Conservation (phyloP, 805 yeast genomes). For the Kodamaea laetipori region DNA sequence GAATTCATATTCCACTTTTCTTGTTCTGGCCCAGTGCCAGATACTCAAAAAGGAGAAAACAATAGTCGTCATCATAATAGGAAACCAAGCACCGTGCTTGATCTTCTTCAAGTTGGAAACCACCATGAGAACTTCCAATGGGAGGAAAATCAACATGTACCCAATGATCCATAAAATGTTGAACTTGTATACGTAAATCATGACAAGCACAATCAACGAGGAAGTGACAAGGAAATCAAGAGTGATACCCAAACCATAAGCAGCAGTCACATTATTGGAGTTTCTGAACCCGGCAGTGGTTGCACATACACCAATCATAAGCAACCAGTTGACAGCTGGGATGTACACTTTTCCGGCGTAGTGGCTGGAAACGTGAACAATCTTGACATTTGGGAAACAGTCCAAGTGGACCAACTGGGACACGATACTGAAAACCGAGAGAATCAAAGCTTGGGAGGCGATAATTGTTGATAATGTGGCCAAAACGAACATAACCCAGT, state of each 20-base stretch:
- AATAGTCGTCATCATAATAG: conserved; percentile 48
- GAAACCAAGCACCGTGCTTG: conserved; percentile 65
- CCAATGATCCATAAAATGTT: conserved; percentile 36
- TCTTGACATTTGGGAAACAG: conserved; percentile 53
- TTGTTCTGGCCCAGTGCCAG: conserved; percentile 53
- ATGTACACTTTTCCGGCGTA: conserved; percentile 55
- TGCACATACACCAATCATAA: conserved; percentile 52
- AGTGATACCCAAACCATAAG: conserved; percentile 61
- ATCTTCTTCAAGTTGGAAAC: conserved; percentile 53
- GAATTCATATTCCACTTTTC: conserved; percentile 42
- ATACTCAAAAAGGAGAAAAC: conserved; percentile 38
- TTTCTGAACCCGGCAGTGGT: conserved; percentile 56
- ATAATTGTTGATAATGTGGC: conserved; percentile 58
- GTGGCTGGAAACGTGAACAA: conserved; percentile 46
- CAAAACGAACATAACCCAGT: conserved; percentile 53
- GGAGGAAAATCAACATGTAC: conserved; percentile 43
- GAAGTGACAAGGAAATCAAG: conserved; percentile 58
- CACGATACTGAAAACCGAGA: conserved; percentile 55
- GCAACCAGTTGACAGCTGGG: conserved; percentile 50
- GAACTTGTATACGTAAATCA: conserved; percentile 47
- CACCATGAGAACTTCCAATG: conserved; percentile 50
- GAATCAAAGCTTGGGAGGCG: conserved; percentile 61
- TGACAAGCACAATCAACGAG: conserved; percentile 44
- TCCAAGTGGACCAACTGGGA: conserved; percentile 55
- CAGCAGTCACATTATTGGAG: conserved; percentile 54